Base-by-base conservation (phyloP, 495 filamentous ascomycete genomes). In the Penicillium tannophilum region DNA sequence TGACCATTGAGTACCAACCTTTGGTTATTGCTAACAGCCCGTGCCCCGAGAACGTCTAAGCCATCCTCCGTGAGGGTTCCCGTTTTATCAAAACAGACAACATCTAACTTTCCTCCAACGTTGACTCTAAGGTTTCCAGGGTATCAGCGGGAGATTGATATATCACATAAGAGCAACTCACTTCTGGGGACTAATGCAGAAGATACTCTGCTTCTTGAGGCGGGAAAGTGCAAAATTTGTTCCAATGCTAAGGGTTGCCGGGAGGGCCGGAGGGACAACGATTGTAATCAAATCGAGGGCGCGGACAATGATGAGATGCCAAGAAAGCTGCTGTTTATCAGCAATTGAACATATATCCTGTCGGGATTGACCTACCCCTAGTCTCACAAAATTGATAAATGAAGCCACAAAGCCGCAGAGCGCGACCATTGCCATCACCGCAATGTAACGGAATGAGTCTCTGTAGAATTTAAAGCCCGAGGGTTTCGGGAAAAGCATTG, bases 21-120 rank as follows among this genome's bases (percentile, higher is more conserved):
- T 63, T 73, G 86, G 23, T 81, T 74, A n/a, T 79, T 72, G 61
- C 87, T 82, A 30, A 91, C 90, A 7, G 90, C 85, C 42, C 90
- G 86, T 14, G 94, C 82, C 6, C 95, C 95, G 26, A 98, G 86
- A 42, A 99, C 90, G 75, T 99, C 95, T 47, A 99, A 78, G 0
- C 95, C 95, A 71, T 99, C 95, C 72, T 98, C 95, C 2, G 95
- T 99, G 23, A 99, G 78, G 14, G 95, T 99, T 19, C 95, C 95
- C 3, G 95, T 99, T 70, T 99, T 99, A 73, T 99, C 95, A 62
- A 99, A 99, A 74, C 94, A 98, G 65, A 99, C 86, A 31, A 97
- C 81, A 73, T 99, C 94, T 7, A 99, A 77, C 69, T 97, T 98
- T 6, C 95, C 95, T 16, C 90, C 93, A 26, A 99, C 90, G 65